These are phyloP conservation scores for Nicotiana undulata DNA, from an alignment of 257 asterid species.

Conservation along the genomic window DNA sequence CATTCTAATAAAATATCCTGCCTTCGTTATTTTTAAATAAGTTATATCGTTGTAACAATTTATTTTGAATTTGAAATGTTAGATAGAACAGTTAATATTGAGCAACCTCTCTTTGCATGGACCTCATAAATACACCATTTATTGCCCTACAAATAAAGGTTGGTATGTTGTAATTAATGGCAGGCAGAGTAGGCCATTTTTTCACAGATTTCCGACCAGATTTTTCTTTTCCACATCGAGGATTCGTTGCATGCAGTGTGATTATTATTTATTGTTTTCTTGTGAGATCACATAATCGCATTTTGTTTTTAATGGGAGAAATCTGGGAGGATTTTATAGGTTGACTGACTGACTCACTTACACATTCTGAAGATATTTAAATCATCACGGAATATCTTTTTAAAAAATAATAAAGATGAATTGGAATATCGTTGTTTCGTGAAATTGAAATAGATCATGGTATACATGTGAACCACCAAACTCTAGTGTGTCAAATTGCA, in stretches of 20 bases:
- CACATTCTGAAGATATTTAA: neutral
- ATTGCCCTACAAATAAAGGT: constrained; percentile 23
- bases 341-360: neutral
- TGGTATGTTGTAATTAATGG: constrained; percentile 28
- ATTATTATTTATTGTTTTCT: neutral
- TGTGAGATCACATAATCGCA: neutral
- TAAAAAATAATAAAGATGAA: neutral
- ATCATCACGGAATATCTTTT: no score
- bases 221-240: neutral
- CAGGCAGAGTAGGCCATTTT: constrained; percentile 10
- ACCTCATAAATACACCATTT: constrained; percentile 12
- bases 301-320: neutral
- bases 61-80: neutral
- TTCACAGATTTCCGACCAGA: neutral
- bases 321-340: neutral
- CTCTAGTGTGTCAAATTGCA: neutral
- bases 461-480: constrained; percentile 6
- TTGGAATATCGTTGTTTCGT: neutral
- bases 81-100: neutral
- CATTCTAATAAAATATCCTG: neutral
- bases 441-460: neutral
- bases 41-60: neutral
- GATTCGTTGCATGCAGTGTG: neutral
- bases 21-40: neutral
- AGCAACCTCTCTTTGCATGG: constrained; percentile 1